Base-by-base conservation (phyloP, 768 basidiomycete species). In the Zangia roseola region DNA sequence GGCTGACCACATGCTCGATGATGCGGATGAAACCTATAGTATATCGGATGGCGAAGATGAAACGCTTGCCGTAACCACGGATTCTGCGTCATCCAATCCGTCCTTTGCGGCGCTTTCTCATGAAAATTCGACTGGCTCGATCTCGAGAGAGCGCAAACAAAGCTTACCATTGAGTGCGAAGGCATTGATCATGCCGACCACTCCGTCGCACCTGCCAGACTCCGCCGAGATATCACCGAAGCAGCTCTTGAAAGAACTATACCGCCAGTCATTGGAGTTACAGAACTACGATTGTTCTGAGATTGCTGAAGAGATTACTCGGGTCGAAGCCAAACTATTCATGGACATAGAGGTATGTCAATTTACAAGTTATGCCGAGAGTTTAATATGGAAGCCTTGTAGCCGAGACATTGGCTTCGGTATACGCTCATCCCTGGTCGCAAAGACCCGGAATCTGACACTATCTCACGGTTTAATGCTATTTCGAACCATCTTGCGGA, bases 391-490 rank as follows among this genome's bases (percentile, higher is more conserved):
- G 21, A 28, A 14, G 23, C 37, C 21, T 39, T 60, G 35, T 53
- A 94, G 91, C 91, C 93, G 21, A 81, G 93, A 44, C 85, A 95
- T 63, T 91, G 92, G 84, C 75, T 95, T 17, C 77, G 84, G 43
- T 90, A 88, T 65, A 88, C 83, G 26, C 83, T 86, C 63, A 79
- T 76, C 51, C 81, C 79, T 12, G 82, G 81, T 37, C 82, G 80
- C 59, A 88, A 84, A 62, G 77, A 82, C 45, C 73, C 77, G 14
- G 77, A 81, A 53, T 74, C 68, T 13, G 87, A 90, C 55, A 77
- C 88, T 2, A 90, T 94, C 40, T 79, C 80, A 6, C 74, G 79
- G 19, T 89, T 90, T 58, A 90, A 88, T 52, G 70, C 74, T 6
- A 74, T 89, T 53, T 89, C 91, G 42, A 93, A 92, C 65, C 88